Evolutionary conservation across 371 early-diverging fungal species (phyloP).

Genomic region (Synchytrium microbalum): DNA sequence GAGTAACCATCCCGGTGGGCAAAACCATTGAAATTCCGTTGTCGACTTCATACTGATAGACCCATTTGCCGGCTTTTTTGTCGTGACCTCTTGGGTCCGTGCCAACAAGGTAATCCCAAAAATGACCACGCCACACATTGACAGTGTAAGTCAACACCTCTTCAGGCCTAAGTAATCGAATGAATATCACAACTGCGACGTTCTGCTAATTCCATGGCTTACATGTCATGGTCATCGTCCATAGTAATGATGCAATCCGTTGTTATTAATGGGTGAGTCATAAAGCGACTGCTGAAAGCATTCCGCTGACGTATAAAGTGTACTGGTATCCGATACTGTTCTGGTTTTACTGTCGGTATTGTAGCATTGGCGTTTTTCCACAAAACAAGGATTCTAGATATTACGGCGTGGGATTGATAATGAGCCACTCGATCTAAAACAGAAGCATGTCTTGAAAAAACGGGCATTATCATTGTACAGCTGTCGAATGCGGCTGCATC

Average conservation of each 20-base stretch:
- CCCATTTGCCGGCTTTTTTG: slow-evolving; percentile 4
- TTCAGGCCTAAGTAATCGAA: no score
- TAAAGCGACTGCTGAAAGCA: slow-evolving; percentile 25
- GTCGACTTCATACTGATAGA: slow-evolving; percentile 1
- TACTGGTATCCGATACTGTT: slow-evolving; percentile 17
- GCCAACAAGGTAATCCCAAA: slow-evolving; percentile 14
- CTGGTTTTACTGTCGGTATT: slow-evolving; percentile 9
- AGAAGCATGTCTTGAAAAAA: slow-evolving; percentile 15
- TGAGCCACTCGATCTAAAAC: slow-evolving; percentile 16
- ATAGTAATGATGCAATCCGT: slow-evolving; percentile 28
- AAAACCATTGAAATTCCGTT: slow-evolving; percentile 14
- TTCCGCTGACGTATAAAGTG: slow-evolving; percentile 18
- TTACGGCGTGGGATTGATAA: slow-evolving; percentile 17
- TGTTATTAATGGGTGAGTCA: slow-evolving; percentile 16
- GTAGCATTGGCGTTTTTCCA: slow-evolving; percentile 23
- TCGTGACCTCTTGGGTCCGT: slow-evolving; percentile 14
- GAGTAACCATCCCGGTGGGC: slow-evolving; percentile 17
- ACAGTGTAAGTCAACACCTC: slow-evolving; percentile 17
- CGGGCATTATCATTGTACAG: slow-evolving; percentile 27
- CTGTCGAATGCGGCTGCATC: slow-evolving; percentile 16
- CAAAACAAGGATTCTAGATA: slow-evolving; percentile 21
- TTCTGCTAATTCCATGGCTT: no score
- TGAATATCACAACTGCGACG: no score
- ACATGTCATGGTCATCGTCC: slow-evolving; percentile 32
- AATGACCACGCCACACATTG: slow-evolving; percentile 14